Base-by-base conservation (phyloP, 495 filamentous ascomycete genomes). In the Letharia lupina region DNA sequence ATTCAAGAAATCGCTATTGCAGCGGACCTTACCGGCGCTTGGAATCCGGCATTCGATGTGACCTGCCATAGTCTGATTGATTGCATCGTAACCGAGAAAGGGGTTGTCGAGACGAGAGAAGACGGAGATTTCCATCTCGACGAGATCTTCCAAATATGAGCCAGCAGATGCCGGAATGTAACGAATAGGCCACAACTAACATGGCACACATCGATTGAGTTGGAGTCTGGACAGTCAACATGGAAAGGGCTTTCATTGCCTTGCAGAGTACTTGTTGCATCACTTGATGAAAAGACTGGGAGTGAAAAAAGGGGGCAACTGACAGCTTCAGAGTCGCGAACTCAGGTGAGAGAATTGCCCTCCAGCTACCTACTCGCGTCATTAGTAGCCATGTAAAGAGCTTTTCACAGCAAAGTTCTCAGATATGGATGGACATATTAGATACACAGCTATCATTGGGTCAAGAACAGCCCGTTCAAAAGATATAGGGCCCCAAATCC, bases 31-130 rank as follows among this genome's bases (percentile, higher is more conserved):
- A 94, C 96, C 56, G 78, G 79, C 56, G 90, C 96, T 31, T 98
- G 93, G 91, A 98, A 98, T 72, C 94, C 95, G 39, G 88, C 91
- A 28, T 98, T 98, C 71, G 94, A 98, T 74, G 88, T 98, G 39
- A 98, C 94, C 3, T 93, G 94, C 0, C 79, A 87, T 41, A 81
- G 82, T 56, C 78, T 97, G 39, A 96, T 98, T 67, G 95, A 98
- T 78, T 93, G 88, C 10, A 89, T 98, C 69, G 89, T 97, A 62
- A 98, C 94, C 0, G 94, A 98, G 77, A 84, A 89, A 65, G 93
- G 94, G 6, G 89, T 95, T 20, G 86, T 91, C 13, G 87, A 92
- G 71, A 94, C 91, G 77, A 83, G 80, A 37, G 68, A 73, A n/a
- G 81, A 89, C 63, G 92, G 89, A n/a, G 75, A 72, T 35, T 98